Base-by-base conservation (phyloP, 164 flowering plant species). In the Chloranthus sessilifolius region DNA sequence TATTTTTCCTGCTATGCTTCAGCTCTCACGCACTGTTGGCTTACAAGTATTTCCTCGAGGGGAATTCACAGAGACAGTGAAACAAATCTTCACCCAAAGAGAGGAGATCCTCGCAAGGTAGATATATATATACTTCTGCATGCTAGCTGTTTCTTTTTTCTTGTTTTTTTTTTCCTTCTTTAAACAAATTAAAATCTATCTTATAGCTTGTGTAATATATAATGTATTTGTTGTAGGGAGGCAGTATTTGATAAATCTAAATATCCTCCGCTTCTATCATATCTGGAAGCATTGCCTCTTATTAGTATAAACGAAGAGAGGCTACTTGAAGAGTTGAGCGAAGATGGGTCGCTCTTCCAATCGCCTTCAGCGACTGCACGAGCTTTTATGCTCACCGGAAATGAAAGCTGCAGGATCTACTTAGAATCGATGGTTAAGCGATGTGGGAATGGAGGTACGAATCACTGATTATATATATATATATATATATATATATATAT, bases 321-420 rank as follows among this genome's bases (percentile, higher is more conserved):
- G 2, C 34, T 70, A 20, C 38, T 44, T 17, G 28, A 41, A 26
- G 43, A 67, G 46, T 49, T 66, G 43, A 59, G 63, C 21, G 41
- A 17, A 14, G 68, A 69, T 44, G 80, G 80, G 0, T 75, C 76
- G 1, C 26, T 75, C 4, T 70, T 72, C 28, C 73, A 60, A 30
- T 75, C 77, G 7, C 80, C 80, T 2, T 64, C 77, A 0, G 77
- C 77, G 15, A 69, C 77, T 0, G 77, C 74, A 1, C 12, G 17
- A 8, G 73, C 72, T 1, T 69, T 59, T 26, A 72, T 75, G 71
- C 52, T 35, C 10, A 69, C 70, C 1, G 58, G 68, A 43, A 51
- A 75, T 20, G 5, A 33, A n/a, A 7, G 38, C 10, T 69, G 73
- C 17, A 3, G 46, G 53, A 23, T 20, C 21, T 70, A 69, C 43